Percentiles rank a stretch among this genome's conserved stretches.
Conservation (phyloP, 345 rosid genomes). For the Turritis glabra region DNA sequence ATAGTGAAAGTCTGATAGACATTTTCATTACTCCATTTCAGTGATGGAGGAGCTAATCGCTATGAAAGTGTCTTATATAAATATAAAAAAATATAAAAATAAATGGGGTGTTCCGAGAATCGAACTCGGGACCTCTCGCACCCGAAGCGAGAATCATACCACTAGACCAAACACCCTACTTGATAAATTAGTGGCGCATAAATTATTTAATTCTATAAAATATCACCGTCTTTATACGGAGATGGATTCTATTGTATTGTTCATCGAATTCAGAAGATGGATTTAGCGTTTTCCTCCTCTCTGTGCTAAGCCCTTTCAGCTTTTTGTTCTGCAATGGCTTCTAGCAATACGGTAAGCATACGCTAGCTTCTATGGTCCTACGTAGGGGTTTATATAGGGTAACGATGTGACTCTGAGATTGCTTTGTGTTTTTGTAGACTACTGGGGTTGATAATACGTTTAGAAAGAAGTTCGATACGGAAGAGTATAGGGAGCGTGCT, state of each 20-base stretch:
- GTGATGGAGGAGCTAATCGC: not conserved
- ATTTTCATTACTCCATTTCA: not conserved
- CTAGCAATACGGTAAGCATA: slow-evolving; percentile 48
- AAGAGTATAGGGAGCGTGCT: slow-evolving; percentile 80
- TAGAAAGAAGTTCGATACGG: slow-evolving; percentile 78
- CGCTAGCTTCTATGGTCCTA: not conserved
- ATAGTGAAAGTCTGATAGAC: not conserved
- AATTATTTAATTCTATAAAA: rapidly evolving
- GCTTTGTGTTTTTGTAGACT: slow-evolving; percentile 42
- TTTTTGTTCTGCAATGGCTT: slow-evolving; percentile 43
- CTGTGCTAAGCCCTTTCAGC: not conserved
- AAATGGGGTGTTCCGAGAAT: slow-evolving; percentile 76
- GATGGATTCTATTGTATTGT: not conserved
- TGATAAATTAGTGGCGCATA: rapidly evolving
- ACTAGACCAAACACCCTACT: slow-evolving; percentile 51
- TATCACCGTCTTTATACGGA: not conserved
- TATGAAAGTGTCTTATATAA: not conserved
- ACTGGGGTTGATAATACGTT: slow-evolving; percentile 83
- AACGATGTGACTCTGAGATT: not conserved
- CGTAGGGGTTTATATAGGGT: not conserved
- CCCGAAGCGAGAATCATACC: slow-evolving; percentile 98
- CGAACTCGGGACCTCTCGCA: slow-evolving; percentile 96
- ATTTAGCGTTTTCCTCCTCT: too few species aligned
- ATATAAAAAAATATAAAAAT: too few species aligned
- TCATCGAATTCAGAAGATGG: not conserved